Percentiles rank a stretch among this genome's conserved stretches.
Conservation (phyloP, 768 basidiomycete species). For the Suillus luteus region DNA sequence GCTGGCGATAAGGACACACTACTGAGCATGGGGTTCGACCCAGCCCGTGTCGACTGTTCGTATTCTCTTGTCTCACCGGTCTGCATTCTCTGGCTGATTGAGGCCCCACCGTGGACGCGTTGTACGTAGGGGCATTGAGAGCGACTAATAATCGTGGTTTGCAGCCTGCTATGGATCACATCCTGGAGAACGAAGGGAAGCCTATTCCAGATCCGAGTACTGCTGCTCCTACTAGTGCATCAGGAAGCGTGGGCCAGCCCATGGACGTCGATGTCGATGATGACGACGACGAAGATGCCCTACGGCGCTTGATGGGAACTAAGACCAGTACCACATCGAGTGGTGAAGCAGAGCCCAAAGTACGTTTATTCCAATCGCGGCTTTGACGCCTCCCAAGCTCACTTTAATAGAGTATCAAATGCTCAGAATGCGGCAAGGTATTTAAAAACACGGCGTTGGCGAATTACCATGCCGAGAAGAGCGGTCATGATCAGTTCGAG, state of each 20-base stretch:
- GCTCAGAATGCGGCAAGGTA: conserved; percentile 79
- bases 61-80: conserved; percentile 18
- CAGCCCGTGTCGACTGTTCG: conserved; percentile 83
- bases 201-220: conserved; percentile 65
- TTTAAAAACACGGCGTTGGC: conserved; percentile 87
- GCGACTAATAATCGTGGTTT: conserved; percentile 83
- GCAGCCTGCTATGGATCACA: conserved; percentile 89
- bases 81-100: conserved; percentile 4
- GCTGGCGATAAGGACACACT: conserved; percentile 71
- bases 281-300: conserved; percentile 70
- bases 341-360: conserved; percentile 63
- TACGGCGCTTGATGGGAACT: conserved; percentile 45
- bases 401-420: conserved; percentile 71
- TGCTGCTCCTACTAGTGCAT: conserved; percentile 25
- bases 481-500: conserved; percentile 94
- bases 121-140: conserved; percentile 78
- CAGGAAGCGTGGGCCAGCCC: conserved; percentile 24
- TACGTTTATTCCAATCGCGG: conserved; percentile 26
- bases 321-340: conserved; percentile 37
- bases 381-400: not conserved
- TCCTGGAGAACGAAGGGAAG: conserved; percentile 78
- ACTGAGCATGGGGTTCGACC: conserved; percentile 85
- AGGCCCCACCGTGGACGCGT: not conserved
- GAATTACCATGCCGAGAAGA: conserved; percentile 93
- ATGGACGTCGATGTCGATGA: conserved; percentile 68